Evolutionary conservation across 306 rosid genomes (phyloP), one percentile per base, ranked within the genome.

Genomic region (Rosa persica): DNA sequence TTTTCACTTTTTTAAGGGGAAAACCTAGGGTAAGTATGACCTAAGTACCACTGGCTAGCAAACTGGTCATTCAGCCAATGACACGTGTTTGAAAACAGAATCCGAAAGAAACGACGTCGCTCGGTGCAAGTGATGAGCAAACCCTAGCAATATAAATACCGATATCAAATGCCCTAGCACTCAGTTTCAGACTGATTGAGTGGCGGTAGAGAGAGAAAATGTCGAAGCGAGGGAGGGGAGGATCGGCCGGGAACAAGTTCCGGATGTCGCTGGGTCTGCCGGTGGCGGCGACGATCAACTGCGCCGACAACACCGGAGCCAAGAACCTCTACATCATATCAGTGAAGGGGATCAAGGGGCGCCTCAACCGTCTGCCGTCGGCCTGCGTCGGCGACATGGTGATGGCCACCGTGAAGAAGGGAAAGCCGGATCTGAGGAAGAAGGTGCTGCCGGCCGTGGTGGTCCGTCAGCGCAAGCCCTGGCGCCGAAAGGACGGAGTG

Each of bases 311-410:
- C 85, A 94, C 98, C 0, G 97, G 98, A 0, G 97, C 96, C 0
- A 94, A 92, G 96, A 94, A 94, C 22, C 90, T 94, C 0, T 94
- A 94, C 86, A 89, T 90, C 60, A 94, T 94, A 13, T 94, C 98
- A 0, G 97, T 94, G 51, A 94, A 94, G 80, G 97, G 97, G 4
- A 94, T 94, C 83, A 94, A 94, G 78, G 98, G 98, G 11, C 82
- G 93, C 2, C 83, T 94, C 9, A 90, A 94, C 76, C 93, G 96
- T 57, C 85, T 94, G 64, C 98, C 98, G 1, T 94, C 97, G 0
- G 98, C 98, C 5, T 94, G 97, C 67, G 98, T 89, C 8, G 98
- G 98, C 0, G 97, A 94, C 83, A 94, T 94, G 97, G 98, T 94
- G 3, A 94, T 90, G 97, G 98, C 98, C 27, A 94, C 98, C 36